Percentiles rank a stretch among this genome's conserved stretches.
phyloP scores from a whole-genome alignment of 768 basidiomycete species.

The Albatrellus ellisii region DNA sequence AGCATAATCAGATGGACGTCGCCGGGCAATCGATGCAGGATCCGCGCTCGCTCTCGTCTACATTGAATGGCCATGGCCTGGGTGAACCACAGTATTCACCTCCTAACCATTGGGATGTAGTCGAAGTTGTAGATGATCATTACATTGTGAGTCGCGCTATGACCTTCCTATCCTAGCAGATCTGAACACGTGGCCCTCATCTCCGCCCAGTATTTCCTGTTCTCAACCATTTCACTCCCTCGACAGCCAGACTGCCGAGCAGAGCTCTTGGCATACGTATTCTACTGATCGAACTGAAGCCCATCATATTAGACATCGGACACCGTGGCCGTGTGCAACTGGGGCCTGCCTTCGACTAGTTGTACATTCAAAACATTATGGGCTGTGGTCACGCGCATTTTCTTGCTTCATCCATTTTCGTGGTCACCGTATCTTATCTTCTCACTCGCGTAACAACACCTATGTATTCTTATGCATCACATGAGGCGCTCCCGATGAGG shows the following conservation, averaged over 20 bases:
- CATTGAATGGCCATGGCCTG: slow-evolving; percentile 36
- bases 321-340: slow-evolving; percentile 9
- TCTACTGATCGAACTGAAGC: slow-evolving; percentile 52
- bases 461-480: slow-evolving; percentile 4
- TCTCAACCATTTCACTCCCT: slow-evolving; percentile 14
- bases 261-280: slow-evolving; percentile 53
- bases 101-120: slow-evolving; percentile 9
- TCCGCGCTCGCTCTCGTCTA: slow-evolving; percentile 1
- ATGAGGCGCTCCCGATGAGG: no score
- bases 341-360: slow-evolving; percentile 8
- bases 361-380: slow-evolving; percentile 8
- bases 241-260: slow-evolving; percentile 19
- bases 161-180: neutral
- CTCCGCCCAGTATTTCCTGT: slow-evolving; percentile 10
- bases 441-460: slow-evolving; percentile 9
- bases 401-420: neutral
- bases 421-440: slow-evolving; percentile 1
- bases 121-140: slow-evolving; percentile 15
- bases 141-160: slow-evolving; percentile 8
- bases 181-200: neutral
- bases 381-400: neutral
- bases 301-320: slow-evolving; percentile 35
- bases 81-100: slow-evolving; percentile 15
- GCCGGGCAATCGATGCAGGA: neutral
- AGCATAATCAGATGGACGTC: slow-evolving; percentile 25